Base-by-base conservation (phyloP, 2,329 filamentous ascomycete species). In the Ophiostoma sp. region DNA sequence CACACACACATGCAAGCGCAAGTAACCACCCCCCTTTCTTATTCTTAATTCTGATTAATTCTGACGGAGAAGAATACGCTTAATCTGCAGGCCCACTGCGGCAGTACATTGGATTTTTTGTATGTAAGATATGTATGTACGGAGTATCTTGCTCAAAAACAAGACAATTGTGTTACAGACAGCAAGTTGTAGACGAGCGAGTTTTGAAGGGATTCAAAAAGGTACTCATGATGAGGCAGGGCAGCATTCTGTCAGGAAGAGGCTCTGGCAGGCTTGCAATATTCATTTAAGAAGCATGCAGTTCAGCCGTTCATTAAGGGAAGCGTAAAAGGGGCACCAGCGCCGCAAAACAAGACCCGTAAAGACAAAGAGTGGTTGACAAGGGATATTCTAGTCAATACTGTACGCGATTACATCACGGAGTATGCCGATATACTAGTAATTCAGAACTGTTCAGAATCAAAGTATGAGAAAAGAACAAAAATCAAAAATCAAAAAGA, bases 1-100 rank as follows among this genome's bases (percentile, higher is more conserved):
- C 27, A 62, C 27, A 39, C 36, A 36, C 35, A 20, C 15, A 35
- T 35, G 33, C 31, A 64, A 33, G 57, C 31, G 35, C 35, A 65
- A 39, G 62, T 23, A 65, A 39, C 35, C 62, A 65, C 35, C 62
- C 62, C 62, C 35, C 20, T 65, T 35, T 64, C 60, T 36, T 64
- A 64, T 62, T 57, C 23, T 57, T 60, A 60, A 33, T 33, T 62
- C 27, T 62, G 39, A 41, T 41, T 48, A n/a, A n/a, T n/a, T 48
- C 17, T 20, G 44, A n/a, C 17, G 36, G 44, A 48, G 52, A 57
- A 15, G 23, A 27, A 57, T 27, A 23, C 52, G 23, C 52, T 57
- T 57, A 27, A 57, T n/a, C n/a, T 27, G 10, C 44, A 52, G 48
- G 48, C 15, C 39, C 39, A 48, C 44, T n/a, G 17, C 44, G 44